These are phyloP conservation scores for Penicillium malachiteum DNA, from an alignment of 495 filamentous ascomycete genomes.

Conservation along the genomic window DNA sequence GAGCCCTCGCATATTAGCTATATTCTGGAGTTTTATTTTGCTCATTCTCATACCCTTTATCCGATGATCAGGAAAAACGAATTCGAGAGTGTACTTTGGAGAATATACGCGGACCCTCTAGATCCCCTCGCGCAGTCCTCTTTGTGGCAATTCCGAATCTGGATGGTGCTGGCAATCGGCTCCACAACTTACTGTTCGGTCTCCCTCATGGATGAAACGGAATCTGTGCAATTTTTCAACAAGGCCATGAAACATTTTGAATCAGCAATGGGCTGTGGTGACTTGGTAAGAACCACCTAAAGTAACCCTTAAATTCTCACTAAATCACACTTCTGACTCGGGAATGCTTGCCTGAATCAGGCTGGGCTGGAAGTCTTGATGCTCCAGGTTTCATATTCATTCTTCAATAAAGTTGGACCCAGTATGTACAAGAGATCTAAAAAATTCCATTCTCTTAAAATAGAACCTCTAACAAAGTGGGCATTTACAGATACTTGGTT, in stretches of 20 bases:
- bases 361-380: slow-evolving; percentile 38
- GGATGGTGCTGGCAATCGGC: slow-evolving; percentile 43
- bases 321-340: no score
- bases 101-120: slow-evolving; percentile 26
- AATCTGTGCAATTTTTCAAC: slow-evolving; percentile 34
- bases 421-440: slow-evolving; percentile 20
- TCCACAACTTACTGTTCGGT: slow-evolving; percentile 40
- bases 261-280: slow-evolving; percentile 32
- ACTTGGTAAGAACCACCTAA: slow-evolving; percentile 24
- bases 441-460: not conserved
- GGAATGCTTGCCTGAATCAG: slow-evolving; percentile 7
- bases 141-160: slow-evolving; percentile 34
- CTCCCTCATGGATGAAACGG: slow-evolving; percentile 36
- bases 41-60: slow-evolving; percentile 42
- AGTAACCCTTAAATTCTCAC: no score
- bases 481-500: slow-evolving; percentile 32
- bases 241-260: slow-evolving; percentile 41
- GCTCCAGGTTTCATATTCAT: slow-evolving; percentile 43
- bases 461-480: no score
- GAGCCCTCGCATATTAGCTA: slow-evolving; percentile 27
- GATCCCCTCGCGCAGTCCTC: slow-evolving; percentile 27
- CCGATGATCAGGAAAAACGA: slow-evolving; percentile 33
- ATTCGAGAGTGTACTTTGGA: slow-evolving; percentile 28
- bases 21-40: slow-evolving; percentile 40
- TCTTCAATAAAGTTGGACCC: slow-evolving; percentile 43